Percentiles rank a stretch among this genome's conserved stretches.
These are phyloP conservation scores for Wickerhamomyces rabaulensis DNA, from an alignment of 805 yeast genomes.

Conservation along the genomic window DNA sequence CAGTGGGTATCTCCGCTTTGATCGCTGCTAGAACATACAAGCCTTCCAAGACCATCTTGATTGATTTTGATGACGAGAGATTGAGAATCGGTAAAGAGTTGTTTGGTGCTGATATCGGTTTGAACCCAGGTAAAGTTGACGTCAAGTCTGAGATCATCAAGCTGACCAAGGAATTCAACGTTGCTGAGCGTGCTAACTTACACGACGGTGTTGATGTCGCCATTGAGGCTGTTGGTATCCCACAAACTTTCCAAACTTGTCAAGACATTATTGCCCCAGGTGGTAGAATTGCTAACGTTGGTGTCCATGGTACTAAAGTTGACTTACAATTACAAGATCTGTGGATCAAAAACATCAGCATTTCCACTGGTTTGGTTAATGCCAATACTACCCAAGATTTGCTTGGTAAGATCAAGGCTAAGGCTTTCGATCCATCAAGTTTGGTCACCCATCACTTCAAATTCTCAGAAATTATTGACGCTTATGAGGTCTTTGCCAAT, in stretches of 20 bases:
- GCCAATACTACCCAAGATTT: constrained; percentile 38
- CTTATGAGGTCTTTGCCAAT: constrained; percentile 52
- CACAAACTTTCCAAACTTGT: constrained; percentile 54
- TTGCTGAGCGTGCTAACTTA: constrained; percentile 23
- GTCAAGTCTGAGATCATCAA: constrained; percentile 33
- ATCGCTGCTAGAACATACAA: constrained; percentile 48
- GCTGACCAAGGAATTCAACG: constrained; percentile 22
- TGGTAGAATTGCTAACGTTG: constrained; percentile 62
- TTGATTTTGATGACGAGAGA: constrained; percentile 56
- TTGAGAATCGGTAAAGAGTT: constrained; percentile 48
- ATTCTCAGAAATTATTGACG: constrained; percentile 49
- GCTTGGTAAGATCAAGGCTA: constrained; percentile 28
- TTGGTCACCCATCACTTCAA: constrained; percentile 57
- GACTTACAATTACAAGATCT: constrained; percentile 37
- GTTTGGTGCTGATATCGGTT: constrained; percentile 54
- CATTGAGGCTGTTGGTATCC: constrained; percentile 62
- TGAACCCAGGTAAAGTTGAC: constrained; percentile 46
- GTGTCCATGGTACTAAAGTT: constrained; percentile 43
- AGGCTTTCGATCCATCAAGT: constrained; percentile 37
- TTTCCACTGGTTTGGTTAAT: constrained; percentile 46
- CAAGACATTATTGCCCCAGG: constrained; percentile 51
- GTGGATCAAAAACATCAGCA: constrained; percentile 39
- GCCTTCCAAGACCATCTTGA: constrained; percentile 50
- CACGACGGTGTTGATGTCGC: constrained; percentile 55
- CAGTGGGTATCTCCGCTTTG: constrained; percentile 62